Percentiles rank a stretch among this genome's conserved stretches.
Evolutionary conservation across 352 stramenopile species (phyloP).

Genomic region (Elongisporangium prolatum): DNA sequence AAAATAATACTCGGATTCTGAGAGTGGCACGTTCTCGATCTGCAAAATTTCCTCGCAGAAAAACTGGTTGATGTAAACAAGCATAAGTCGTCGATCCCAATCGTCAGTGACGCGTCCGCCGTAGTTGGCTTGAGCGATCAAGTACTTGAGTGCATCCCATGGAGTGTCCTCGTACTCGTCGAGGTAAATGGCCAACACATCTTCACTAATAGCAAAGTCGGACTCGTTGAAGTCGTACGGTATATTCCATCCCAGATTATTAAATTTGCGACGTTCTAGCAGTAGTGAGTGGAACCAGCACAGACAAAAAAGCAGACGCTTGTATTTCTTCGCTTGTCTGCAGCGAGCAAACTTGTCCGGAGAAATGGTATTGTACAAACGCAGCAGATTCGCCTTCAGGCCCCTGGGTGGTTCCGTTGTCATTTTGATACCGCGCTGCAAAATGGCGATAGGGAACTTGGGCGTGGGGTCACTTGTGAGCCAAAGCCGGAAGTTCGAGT

Average conservation of each 20-base stretch:
- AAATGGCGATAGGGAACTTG: conserved; percentile 94
- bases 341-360: conserved; percentile 85
- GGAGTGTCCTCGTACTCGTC: conserved; percentile 90
- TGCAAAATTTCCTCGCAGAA: conserved; percentile 89
- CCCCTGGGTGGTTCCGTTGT: conserved; percentile 93
- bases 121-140: conserved; percentile 96
- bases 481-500: conserved; percentile 92
- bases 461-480: conserved; percentile 90
- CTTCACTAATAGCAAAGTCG: conserved; percentile 95
- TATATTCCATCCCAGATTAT: conserved; percentile 96
- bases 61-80: conserved; percentile 95
- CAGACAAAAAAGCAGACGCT: conserved; percentile 92
- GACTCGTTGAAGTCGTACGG: conserved; percentile 98
- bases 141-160: conserved; percentile 93
- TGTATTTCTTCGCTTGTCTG: conserved; percentile 86
- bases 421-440: conserved; percentile 96
- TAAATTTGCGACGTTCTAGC: conserved; percentile 95
- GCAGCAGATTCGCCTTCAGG: conserved; percentile 90
- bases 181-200: conserved; percentile 94
- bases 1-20: conserved; percentile 91
- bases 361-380: conserved; percentile 93
- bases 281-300: conserved; percentile 96
- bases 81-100: conserved; percentile 93
- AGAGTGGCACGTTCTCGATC: conserved; percentile 83
- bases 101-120: conserved; percentile 95